Conservation (phyloP, 2,329 filamentous ascomycete genomes). For the Aspergillus fischeri region DNA sequence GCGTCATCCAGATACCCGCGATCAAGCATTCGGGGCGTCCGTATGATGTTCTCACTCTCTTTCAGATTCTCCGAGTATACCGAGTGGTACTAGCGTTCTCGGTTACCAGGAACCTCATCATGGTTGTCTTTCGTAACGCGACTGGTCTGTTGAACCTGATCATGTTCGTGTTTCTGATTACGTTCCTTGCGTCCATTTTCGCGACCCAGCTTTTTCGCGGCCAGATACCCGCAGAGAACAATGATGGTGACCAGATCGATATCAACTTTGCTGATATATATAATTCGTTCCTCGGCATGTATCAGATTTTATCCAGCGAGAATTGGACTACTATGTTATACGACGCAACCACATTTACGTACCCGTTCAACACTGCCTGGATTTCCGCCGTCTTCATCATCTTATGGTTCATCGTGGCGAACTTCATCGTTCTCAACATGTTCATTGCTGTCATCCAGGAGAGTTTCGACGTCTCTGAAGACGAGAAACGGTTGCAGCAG, state of each 20-base stretch:
- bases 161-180: conserved; percentile 93
- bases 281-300: conserved; percentile 97
- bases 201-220: conserved; percentile 90
- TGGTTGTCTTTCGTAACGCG: conserved; percentile 82
- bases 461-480: conserved; percentile 97
- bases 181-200: conserved; percentile 89
- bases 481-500: conserved; percentile 95
- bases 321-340: conserved; percentile 92
- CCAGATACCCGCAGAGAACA: conserved; percentile 65
- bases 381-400: conserved; percentile 88
- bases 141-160: conserved; percentile 91
- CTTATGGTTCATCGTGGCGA: conserved; percentile 91
- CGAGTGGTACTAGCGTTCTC: conserved; percentile 85
- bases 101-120: conserved; percentile 80
- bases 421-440: conserved; percentile 98
- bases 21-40: conserved; percentile 67
- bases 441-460: conserved; percentile 99
- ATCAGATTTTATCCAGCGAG: conserved; percentile 91
- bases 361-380: conserved; percentile 71
- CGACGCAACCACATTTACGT: conserved; percentile 67
- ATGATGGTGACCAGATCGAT: conserved; percentile 57
- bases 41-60: conserved; percentile 86
- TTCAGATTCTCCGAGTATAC: conserved; percentile 90
- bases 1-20: conserved; percentile 76
- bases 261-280: conserved; percentile 87